Conservation (phyloP, 2,329 filamentous ascomycete species). For the Erysiphe neolycopersici region DNA sequence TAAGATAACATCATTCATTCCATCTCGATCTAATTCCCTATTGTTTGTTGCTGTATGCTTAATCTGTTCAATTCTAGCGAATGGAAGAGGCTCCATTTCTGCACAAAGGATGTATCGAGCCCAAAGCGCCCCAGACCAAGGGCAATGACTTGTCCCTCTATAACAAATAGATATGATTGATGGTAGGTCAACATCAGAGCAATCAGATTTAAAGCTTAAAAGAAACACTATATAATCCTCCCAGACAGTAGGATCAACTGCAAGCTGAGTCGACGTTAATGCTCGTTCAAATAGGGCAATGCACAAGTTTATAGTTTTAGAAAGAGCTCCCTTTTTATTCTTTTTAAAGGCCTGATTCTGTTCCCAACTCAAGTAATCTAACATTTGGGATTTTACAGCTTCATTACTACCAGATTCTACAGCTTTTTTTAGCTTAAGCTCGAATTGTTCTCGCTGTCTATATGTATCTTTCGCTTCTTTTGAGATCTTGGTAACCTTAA, state of each 20-base stretch:
- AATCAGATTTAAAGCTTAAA: constrained; percentile 4
- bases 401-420: constrained; percentile 26
- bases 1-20: constrained; percentile 68
- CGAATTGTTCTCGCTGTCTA: constrained; percentile 36
- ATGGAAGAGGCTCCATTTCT: constrained; percentile 50
- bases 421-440: constrained; percentile 36
- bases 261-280: constrained; percentile 33
- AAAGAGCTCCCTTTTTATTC: constrained; percentile 18
- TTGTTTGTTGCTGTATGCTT: constrained; percentile 82
- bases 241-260: constrained; percentile 53
- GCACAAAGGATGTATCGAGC: constrained; percentile 65
- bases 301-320: constrained; percentile 24
- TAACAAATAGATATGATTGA: constrained; percentile 44
- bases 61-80: constrained; percentile 60
- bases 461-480: constrained; percentile 36
- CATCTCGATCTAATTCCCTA: constrained; percentile 57
- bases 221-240: constrained; percentile 32
- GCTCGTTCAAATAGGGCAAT: constrained; percentile 55
- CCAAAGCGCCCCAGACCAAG: constrained; percentile 82
- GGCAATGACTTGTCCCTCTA: constrained; percentile 68
- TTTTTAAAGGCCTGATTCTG: constrained; percentile 31
- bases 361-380: constrained; percentile 71
- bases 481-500: constrained; percentile 34
- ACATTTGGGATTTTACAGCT: constrained; percentile 24
- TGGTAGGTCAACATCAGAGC: constrained; percentile 16